phyloP scores from a whole-genome alignment of 495 filamentous ascomycete species.

The Trichoderma asperelloides region DNA sequence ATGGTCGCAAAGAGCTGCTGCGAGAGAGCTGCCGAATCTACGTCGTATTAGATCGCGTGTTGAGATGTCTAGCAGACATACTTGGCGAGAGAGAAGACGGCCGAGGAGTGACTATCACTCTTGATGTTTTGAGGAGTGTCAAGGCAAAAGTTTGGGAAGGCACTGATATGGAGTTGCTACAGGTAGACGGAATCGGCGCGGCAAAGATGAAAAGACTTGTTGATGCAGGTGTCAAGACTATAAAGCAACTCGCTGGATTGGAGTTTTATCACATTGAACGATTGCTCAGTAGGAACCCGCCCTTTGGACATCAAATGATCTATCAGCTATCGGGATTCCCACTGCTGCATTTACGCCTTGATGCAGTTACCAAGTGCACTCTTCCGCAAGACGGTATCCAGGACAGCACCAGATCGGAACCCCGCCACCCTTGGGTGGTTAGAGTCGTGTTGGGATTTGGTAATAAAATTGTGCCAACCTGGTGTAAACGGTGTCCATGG shows the following conservation, averaged over 20 bases:
- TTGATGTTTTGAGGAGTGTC: constrained; percentile 73
- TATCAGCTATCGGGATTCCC: constrained; percentile 63
- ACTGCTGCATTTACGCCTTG: constrained; percentile 48
- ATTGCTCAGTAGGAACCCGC: constrained; percentile 68
- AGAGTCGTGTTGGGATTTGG: constrained; percentile 68
- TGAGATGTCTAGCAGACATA: constrained; percentile 72
- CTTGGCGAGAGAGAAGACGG: constrained; percentile 55
- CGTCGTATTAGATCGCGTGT: constrained; percentile 60
- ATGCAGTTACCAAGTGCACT: constrained; percentile 14
- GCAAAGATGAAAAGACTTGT: constrained; percentile 72
- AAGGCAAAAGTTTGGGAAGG: constrained; percentile 80
- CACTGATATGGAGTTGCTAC: constrained; percentile 74
- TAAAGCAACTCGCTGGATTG: constrained; percentile 60
- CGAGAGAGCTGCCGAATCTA: constrained; percentile 69
- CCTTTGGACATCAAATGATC: constrained; percentile 66
- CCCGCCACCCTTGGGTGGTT: constrained; percentile 28
- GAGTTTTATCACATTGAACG: constrained; percentile 68
- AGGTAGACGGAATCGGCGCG: constrained; percentile 74
- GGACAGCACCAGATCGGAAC: constrained; percentile 25
- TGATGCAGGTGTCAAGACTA: constrained; percentile 55
- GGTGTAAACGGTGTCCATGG: constrained; percentile 52
- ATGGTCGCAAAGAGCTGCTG: constrained; percentile 51
- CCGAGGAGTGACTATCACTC: constrained; percentile 59
- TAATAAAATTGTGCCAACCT: constrained; percentile 49
- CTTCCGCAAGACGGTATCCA: constrained; percentile 6